Evolutionary conservation across 106 monocot genomes (phyloP), one percentile per base, ranked within the genome.

Genomic region (Posidonia australis): DNA sequence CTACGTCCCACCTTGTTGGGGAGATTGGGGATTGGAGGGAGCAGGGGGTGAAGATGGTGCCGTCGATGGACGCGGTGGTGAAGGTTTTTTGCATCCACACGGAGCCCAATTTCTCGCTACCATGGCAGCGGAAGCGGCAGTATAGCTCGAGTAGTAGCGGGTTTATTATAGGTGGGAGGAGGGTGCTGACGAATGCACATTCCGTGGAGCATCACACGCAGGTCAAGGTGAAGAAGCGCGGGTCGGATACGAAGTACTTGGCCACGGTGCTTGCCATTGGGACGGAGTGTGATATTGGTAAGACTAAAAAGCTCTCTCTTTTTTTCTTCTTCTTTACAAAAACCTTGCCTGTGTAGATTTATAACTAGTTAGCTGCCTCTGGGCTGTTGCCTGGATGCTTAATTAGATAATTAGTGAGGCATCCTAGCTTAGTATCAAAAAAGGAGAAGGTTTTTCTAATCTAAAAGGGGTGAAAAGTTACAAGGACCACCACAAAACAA

Each of bases 1-100:
- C 36, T 36, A 4, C 36, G 2, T 36, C 36, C 36, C 36, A 36
- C 36, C 36, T 36, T 36, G 36, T 36, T 36, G 36, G 36, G 36
- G 36, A 36, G 2, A 36, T 4, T 36, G 36, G 36, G 7, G 36
- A 36, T 36, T 36, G 36, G 36, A 36, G 7, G 61, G 61, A 62
- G 2, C 42, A 20, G 19, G 61, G n/a, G 7, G 87, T 49, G 31
- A 74, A 62, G 78, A 87, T 44, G 7, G 70, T 81, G 54, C 87
- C 90, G 2, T 84, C 82, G 26, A 98, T 98, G 96, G 96, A 98
- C 44, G 96, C 96, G 0, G 96, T 98, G 36, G 90, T 98, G 16
- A 98, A 98, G 82, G 96, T 98, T 54, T 98, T 98, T 57, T 98
- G 96, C 64, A 84, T 87, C 30, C 96, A 98, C 58, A 98, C 96